These are phyloP conservation scores for Oryza australiensis DNA, from an alignment of 176 grass and related monocot species.

Conservation along the genomic window DNA sequence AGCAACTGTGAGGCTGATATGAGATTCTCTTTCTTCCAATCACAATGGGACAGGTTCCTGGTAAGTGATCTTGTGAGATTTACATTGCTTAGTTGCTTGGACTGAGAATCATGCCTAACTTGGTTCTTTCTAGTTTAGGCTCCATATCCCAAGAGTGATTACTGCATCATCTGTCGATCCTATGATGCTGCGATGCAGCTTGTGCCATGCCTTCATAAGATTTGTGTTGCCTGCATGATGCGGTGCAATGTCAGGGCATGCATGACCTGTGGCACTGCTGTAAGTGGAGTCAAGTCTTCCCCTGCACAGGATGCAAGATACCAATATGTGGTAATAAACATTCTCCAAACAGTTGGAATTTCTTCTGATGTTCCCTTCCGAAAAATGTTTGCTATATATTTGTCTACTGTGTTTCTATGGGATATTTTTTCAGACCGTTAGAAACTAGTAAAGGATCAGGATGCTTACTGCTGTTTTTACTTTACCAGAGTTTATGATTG, in stretches of 20 bases:
- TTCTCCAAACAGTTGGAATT: constrained; percentile 21
- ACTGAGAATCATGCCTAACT: constrained; percentile 20
- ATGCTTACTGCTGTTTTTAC: neutral
- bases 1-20: constrained; percentile 32
- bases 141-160: constrained; percentile 44
- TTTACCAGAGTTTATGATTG: neutral
- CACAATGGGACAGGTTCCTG: constrained; percentile 59
- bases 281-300: constrained; percentile 52
- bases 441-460: neutral
- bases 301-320: constrained; percentile 36
- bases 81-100: neutral
- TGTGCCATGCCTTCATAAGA: constrained; percentile 58
- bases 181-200: constrained; percentile 48
- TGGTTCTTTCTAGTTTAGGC: constrained; percentile 30
- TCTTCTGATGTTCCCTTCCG: neutral
- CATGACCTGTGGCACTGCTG: constrained; percentile 48
- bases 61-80: constrained; percentile 45
- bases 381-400: neutral
- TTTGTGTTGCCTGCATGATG: constrained; percentile 60
- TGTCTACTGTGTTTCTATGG: neutral
- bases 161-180: constrained; percentile 57
- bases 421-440: neutral
- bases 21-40: constrained; percentile 62
- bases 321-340: constrained; percentile 31
- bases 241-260: constrained; percentile 52